phyloP scores from a whole-genome alignment of 768 basidiomycete genomes.

The Tricholoma matsutake region DNA sequence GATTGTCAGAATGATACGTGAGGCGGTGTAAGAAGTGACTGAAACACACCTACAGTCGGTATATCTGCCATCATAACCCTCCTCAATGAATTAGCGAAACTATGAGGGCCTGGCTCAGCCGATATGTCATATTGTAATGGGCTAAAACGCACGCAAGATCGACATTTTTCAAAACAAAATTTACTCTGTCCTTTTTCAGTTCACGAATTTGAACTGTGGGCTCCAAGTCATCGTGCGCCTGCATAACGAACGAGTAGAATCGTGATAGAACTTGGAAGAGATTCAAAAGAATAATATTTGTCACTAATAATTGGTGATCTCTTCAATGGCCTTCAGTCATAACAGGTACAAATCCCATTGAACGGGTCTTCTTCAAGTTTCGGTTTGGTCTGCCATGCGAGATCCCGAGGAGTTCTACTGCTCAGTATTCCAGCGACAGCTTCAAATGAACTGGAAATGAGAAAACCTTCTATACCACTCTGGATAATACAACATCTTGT shows the following conservation, averaged over 20 bases:
- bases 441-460: no score
- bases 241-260: constrained; percentile 26
- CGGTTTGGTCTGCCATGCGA: no score
- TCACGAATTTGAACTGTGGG: constrained; percentile 82
- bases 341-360: constrained; percentile 4
- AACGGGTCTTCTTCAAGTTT: no score
- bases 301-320: background rate
- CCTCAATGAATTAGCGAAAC: constrained; percentile 92
- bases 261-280: no score
- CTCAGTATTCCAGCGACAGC: no score
- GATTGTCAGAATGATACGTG: constrained; percentile 3
- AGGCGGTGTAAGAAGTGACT: constrained; percentile 1
- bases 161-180: constrained; percentile 93
- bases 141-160: constrained; percentile 77
- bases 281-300: background rate
- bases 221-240: constrained; percentile 46
- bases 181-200: constrained; percentile 79
- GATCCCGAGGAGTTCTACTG: no score
- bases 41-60: constrained; percentile 82
- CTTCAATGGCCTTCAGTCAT: background rate
- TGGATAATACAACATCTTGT: no score
- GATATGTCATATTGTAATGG: constrained; percentile 1
- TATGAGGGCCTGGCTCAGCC: constrained; percentile 25
- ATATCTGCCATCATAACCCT: constrained; percentile 96
- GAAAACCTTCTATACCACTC: no score